phyloP scores from a whole-genome alignment of 2,329 filamentous ascomycete genomes.

The Penicillium verrucosum region DNA sequence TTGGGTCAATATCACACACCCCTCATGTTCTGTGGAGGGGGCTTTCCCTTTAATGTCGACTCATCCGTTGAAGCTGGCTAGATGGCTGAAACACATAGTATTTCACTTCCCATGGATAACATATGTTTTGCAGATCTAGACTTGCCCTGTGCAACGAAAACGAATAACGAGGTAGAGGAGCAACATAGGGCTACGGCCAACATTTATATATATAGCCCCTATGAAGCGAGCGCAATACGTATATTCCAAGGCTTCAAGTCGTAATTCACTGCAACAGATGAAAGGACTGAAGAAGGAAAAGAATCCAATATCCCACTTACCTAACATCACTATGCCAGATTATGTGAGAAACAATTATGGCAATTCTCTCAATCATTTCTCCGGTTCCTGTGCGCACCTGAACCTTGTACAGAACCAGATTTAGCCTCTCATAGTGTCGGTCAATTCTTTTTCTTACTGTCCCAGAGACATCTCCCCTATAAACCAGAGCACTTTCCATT shows the following conservation, averaged over 20 bases:
- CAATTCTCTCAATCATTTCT: background rate
- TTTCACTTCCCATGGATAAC: background rate
- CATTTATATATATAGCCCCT: fast-evolving
- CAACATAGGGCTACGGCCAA: background rate
- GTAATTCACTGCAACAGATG: too few species aligned
- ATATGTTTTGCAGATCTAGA: background rate
- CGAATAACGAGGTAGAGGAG: background rate
- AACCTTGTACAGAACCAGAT: background rate
- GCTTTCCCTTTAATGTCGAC: background rate
- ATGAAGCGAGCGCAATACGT: background rate
- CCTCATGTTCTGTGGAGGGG: too few species aligned
- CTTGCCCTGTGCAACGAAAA: background rate
- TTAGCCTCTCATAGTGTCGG: background rate
- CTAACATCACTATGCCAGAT: background rate
- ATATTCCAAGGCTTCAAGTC: background rate
- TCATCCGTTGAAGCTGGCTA: too few species aligned
- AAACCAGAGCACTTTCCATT: fast-evolving
- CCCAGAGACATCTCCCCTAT: background rate
- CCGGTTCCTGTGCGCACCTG: background rate
- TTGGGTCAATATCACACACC: background rate
- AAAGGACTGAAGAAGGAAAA: background rate
- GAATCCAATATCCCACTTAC: fast-evolving
- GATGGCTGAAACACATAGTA: too few species aligned
- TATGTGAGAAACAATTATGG: background rate
- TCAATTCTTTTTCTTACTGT: background rate